Evolutionary conservation across 768 basidiomycete species (phyloP), one percentile per base, ranked within the genome.

Genomic region (Mycena olivaceomarginata): DNA sequence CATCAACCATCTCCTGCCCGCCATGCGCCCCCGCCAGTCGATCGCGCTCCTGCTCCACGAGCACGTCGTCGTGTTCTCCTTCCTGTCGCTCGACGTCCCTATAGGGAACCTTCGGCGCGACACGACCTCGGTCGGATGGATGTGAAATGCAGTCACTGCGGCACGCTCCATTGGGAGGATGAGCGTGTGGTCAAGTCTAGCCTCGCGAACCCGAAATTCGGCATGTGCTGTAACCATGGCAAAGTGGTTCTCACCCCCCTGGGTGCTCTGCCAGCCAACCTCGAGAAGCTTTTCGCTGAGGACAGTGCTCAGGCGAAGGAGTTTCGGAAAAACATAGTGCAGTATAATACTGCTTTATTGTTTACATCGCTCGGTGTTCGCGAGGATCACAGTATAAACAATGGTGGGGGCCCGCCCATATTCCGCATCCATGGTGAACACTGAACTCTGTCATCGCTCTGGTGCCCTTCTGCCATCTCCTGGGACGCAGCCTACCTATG

Each of bases 221-320:
- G 84, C 79, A 64, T 9, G 9, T 90, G 88, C 79, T 90, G 88
- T 70, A 48, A 79, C 22, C 56, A 82, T 53, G 88, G 88, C 0
- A 80, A 85, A 59, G 83, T 89, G 15, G 68, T 45, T 0, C 80
- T 89, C 6, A 81, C n/a, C n/a, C 82, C 67, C 10, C 79, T 84
- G 0, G 22, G 79, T 11, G 45, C 60, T 2, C 85, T 87, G 9
- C 81, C 82, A 16, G 65, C 69, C 0, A 7, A 15, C 1, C 79
- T 89, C 2, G 74, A 56, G 0, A 5, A 64, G 5, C 80, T 87
- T 0, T 75, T 85, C 11, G 76, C 40, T 16, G 68, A 67, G 11
- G 16, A n/a, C 76, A 13, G 70, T 40, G 56, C n/a, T 4, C 16
- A 74, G 10, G 70, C 80, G 0, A 72, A 67, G 3, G 70, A 79